Evolutionary conservation across 192 early-diverging fungal genomes (phyloP).

Genomic region (Dispira simplex): DNA sequence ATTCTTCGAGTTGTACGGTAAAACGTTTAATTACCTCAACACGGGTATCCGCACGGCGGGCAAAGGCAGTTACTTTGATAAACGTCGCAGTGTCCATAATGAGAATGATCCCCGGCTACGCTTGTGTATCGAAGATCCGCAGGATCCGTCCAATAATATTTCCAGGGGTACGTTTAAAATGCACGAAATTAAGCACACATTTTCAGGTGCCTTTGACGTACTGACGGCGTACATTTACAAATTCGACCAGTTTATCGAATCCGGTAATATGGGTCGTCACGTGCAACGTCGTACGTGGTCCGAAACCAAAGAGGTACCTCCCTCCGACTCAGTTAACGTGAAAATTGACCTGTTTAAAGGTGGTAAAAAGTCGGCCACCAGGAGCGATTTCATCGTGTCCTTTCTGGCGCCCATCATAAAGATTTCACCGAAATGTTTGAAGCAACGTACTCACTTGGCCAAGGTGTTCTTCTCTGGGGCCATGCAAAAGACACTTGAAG

Average conservation of each 20-base stretch:
- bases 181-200: conserved; percentile 23
- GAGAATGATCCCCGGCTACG: conserved; percentile 21
- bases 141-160: conserved; percentile 36
- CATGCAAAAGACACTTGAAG: too few relatives aligned
- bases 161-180: conserved; percentile 29
- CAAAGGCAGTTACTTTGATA: conserved; percentile 35
- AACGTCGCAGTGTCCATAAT: conserved; percentile 15
- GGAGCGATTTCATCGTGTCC: too few relatives aligned
- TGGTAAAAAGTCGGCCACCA: too few relatives aligned
- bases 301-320: conserved; percentile 6
- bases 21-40: conserved; percentile 46
- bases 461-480: too few relatives aligned
- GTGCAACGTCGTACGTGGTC: not conserved
- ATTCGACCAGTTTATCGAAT: conserved; percentile 19
- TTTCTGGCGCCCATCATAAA: too few relatives aligned
- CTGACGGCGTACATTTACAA: conserved; percentile 26
- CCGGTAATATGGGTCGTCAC: not conserved
- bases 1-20: conserved; percentile 86
- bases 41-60: conserved; percentile 47
- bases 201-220: conserved; percentile 27
- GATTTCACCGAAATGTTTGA: too few relatives aligned
- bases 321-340: not conserved
- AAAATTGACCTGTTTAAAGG: too few relatives aligned
- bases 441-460: too few relatives aligned
- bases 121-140: conserved; percentile 38